Base-by-base conservation (phyloP, 2,329 filamentous ascomycete species). In the Lachnellula arida region DNA sequence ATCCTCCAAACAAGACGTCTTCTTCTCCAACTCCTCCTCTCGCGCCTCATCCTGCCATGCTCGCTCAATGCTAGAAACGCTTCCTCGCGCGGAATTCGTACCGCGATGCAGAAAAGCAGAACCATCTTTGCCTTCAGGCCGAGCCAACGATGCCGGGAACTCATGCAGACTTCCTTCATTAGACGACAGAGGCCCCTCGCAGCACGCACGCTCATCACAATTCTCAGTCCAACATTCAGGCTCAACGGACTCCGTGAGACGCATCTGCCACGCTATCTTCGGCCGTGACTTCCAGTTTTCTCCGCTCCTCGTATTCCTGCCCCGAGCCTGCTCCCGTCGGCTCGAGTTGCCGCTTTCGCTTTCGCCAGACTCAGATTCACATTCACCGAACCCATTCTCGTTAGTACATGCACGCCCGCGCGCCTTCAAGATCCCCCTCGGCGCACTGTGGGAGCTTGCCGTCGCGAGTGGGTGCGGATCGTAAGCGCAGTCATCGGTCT, bases 21-120 rank as follows among this genome's bases (percentile, higher is more conserved):
- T 28, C 7, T 28, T 28, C 28, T 28, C 9, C 3, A 28, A 1
- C 28, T 9, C 28, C 2, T 28, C 28, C 28, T 9, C 28, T 28
- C 28, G 28, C 28, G 6, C 28, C 7, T 6, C 6, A 2, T 28
- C 28, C 7, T 28, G 28, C 28, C 6, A 28, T 28, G 8, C 28
- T 28, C 28, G 28, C 28, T 28, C 28, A 7, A 8, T 28, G 28
- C 75, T 7, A 78, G 76, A 76, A 78, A 81, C 56, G 67, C 78
- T 42, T 28, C 28, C 7, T 67, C 9, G 14, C 37, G 37, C 12
- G 7, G 37, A 14, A 39, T 39, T n/a, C 8, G 14, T 14, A 4
- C 12, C 5, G 37, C 14, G 14, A 17, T 40, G 2, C 4, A 40
- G 14, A 17, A 15, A 40, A 15, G 37, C 1, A 40, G 14, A 40